Conservation (phyloP, 2,329 filamentous ascomycete genomes). For the Hawksworthiomyces lignivorus region DNA sequence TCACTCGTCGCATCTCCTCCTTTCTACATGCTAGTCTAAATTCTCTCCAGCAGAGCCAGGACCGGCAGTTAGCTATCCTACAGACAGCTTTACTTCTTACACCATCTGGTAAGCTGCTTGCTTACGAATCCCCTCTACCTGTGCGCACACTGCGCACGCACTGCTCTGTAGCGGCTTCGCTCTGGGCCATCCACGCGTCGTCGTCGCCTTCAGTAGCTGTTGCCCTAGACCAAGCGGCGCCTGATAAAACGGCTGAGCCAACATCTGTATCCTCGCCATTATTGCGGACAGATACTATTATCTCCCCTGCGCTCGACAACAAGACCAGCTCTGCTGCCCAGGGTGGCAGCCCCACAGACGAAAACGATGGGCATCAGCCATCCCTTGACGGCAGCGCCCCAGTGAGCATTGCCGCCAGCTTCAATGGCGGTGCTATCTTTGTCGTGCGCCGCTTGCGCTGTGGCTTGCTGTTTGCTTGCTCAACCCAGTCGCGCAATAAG, state of each 20-base stretch:
- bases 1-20: conserved; percentile 56
- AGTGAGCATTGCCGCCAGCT: conserved; percentile 49
- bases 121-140: conserved; percentile 49
- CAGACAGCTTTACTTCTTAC: conserved; percentile 54
- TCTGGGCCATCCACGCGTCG: conserved; percentile 50
- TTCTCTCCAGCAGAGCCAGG: conserved; percentile 9
- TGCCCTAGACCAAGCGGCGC: conserved; percentile 16
- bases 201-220: conserved; percentile 27
- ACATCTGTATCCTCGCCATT: no score
- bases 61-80: conserved; percentile 31
- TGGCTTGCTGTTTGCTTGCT: conserved; percentile 54
- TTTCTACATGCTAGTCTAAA: conserved; percentile 51
- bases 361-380: conserved; percentile 17
- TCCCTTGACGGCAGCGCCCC: conserved; percentile 13
- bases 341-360: conserved; percentile 13
- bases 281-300: no score
- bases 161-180: conserved; percentile 55
- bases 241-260: conserved; percentile 16
- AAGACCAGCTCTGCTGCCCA: neutral
- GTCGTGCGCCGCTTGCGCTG: conserved; percentile 51
- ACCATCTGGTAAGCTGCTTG: conserved; percentile 54
- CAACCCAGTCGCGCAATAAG: conserved; percentile 35
- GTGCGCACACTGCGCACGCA: conserved; percentile 53
- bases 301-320: neutral
- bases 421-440: conserved; percentile 39